phyloP scores from a whole-genome alignment of 345 rosid species.

The Cardamine occulta region DNA sequence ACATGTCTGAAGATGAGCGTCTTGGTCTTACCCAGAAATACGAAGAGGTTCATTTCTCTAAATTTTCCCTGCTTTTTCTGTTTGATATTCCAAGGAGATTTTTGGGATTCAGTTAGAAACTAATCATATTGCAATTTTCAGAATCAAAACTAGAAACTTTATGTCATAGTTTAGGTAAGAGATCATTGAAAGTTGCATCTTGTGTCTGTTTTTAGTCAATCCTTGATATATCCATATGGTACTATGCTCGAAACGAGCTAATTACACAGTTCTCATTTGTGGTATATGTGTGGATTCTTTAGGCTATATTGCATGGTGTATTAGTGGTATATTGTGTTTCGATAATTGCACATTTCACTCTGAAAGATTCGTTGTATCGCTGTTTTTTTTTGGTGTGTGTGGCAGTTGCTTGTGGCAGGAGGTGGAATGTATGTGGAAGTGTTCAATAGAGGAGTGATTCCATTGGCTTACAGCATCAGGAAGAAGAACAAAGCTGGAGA shows the following conservation, averaged over 20 bases:
- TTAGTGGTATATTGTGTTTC: background rate
- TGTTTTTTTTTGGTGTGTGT: background rate
- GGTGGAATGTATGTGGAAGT: constrained; percentile 98
- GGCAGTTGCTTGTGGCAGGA: constrained; percentile 93
- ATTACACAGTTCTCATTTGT: background rate
- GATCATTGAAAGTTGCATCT: background rate
- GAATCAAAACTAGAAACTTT: constrained; percentile 15
- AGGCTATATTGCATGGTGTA: background rate
- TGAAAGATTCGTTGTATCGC: background rate
- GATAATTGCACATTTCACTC: background rate
- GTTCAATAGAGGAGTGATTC: constrained; percentile 94
- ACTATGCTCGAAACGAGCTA: too few relatives aligned
- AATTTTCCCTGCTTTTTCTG: background rate
- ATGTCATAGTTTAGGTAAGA: constrained; percentile 10
- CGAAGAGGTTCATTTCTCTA: constrained; percentile 71
- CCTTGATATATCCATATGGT: too few relatives aligned
- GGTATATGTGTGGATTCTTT: background rate
- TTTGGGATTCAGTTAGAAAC: background rate
- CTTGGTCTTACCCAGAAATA: constrained; percentile 89
- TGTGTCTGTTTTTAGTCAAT: too few relatives aligned
- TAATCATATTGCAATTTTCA: background rate
- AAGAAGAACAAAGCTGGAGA: constrained; percentile 92
- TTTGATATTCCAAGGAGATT: background rate
- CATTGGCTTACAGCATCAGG: constrained; percentile 82
- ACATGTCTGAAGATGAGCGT: constrained; percentile 94